Percentiles rank a stretch among this genome's conserved stretches.
Evolutionary conservation across 305 asterid species (phyloP).

Genomic region (Solanum hybrid): DNA sequence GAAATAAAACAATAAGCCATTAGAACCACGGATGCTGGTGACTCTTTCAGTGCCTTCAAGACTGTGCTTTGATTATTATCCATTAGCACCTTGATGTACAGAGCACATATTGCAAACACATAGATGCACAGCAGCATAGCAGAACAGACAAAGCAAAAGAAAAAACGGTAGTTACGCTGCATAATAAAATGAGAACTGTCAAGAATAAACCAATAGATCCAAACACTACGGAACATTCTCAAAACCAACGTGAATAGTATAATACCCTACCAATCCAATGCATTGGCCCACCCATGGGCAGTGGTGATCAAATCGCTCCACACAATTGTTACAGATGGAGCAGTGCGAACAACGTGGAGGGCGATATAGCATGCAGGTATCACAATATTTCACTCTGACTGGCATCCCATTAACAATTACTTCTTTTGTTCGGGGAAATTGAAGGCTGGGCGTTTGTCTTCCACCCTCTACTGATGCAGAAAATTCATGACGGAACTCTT

Average conservation of each 20-base stretch:
- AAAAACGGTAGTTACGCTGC: constrained; percentile 95
- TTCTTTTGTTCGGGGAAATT: constrained; percentile 91
- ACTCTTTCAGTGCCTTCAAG: constrained; percentile 89
- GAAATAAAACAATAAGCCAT: constrained; percentile 90
- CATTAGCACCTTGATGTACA: constrained; percentile 84
- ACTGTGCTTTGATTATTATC: constrained; percentile 69
- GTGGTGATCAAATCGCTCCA: constrained; percentile 98
- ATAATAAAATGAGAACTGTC: constrained; percentile 12
- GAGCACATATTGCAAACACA: constrained; percentile 80
- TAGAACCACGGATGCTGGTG: constrained; percentile 83
- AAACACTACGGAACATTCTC: not conserved
- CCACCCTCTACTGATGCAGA: constrained; percentile 75
- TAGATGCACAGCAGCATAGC: constrained; percentile 89
- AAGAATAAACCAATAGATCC: constrained; percentile 6
- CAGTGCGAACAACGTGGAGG: constrained; percentile 99
- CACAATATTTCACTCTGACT: constrained; percentile 88
- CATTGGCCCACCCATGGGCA: constrained; percentile 99
- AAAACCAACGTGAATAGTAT: not conserved
- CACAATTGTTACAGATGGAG: constrained; percentile 94
- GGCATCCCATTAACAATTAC: constrained; percentile 89
- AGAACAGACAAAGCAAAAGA: constrained; percentile 80
- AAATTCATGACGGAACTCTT: constrained; percentile 62
- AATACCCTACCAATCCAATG: constrained; percentile 73
- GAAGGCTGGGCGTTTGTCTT: constrained; percentile 88
- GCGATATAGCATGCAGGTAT: constrained; percentile 96